Conservation (phyloP, 2,329 filamentous ascomycete species). For the Xylariales sp. region DNA sequence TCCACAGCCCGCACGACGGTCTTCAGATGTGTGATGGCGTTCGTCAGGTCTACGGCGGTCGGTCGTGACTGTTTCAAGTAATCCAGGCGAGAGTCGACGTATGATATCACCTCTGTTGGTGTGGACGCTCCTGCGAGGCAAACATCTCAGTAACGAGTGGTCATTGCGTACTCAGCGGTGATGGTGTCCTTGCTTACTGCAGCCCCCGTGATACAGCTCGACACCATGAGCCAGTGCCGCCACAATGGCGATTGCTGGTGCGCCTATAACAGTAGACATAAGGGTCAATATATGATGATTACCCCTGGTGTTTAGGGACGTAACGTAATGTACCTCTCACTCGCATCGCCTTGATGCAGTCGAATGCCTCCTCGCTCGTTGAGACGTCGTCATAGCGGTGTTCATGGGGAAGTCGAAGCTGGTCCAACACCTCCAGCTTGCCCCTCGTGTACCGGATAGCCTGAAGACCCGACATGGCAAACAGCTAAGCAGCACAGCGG, state of each 20-base stretch:
- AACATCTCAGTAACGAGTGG: slow-evolving; percentile 10
- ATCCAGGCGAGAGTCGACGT: slow-evolving; percentile 81
- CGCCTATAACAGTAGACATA: slow-evolving; percentile 60
- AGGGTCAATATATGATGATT: background rate
- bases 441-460: slow-evolving; percentile 82
- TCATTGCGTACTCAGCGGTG: background rate
- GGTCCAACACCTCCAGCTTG: slow-evolving; percentile 81
- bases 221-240: slow-evolving; percentile 89
- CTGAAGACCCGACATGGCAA: slow-evolving; percentile 70
- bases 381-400: slow-evolving; percentile 80
- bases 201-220: slow-evolving; percentile 73
- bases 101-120: slow-evolving; percentile 70
- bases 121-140: slow-evolving; percentile 52
- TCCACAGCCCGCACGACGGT: slow-evolving; percentile 65
- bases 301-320: background rate
- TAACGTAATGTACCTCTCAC: slow-evolving; percentile 65
- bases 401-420: slow-evolving; percentile 83
- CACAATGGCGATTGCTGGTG: slow-evolving; percentile 98
- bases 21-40: slow-evolving; percentile 86
- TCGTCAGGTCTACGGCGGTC: slow-evolving; percentile 93
- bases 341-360: slow-evolving; percentile 84
- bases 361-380: slow-evolving; percentile 79
- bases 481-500: background rate
- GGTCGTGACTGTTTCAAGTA: slow-evolving; percentile 91
- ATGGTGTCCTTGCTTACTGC: slow-evolving; percentile 51